These are phyloP conservation scores for Babesia ovata DNA, from an alignment of 169 alveolate genomes.

Conservation along the genomic window DNA sequence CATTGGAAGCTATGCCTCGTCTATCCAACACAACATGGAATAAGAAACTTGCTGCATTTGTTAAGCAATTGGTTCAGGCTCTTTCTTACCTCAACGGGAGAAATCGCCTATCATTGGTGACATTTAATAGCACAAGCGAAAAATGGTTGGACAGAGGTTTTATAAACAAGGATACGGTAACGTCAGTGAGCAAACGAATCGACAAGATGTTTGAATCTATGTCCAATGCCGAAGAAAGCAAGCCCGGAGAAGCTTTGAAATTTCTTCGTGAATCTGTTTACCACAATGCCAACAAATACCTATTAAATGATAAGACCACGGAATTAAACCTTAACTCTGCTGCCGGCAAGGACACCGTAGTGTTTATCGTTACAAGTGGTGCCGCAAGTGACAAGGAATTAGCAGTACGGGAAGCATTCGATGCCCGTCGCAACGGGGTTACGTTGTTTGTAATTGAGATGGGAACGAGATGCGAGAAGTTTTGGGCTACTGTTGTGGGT, in stretches of 20 bases:
- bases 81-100: constrained; percentile 8
- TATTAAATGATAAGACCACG: constrained; percentile 7
- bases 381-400: constrained; percentile 18
- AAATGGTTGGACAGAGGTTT: background rate
- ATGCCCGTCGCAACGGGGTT: constrained; percentile 53
- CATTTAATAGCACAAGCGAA: constrained; percentile 4
- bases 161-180: background rate
- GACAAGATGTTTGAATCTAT: constrained; percentile 35
- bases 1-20: constrained; percentile 35
- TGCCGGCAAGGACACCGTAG: constrained; percentile 50
- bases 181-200: background rate
- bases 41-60: constrained; percentile 18
- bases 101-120: constrained; percentile 35
- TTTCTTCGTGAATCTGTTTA: constrained; percentile 27
- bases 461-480: constrained; percentile 12
- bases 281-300: constrained; percentile 15
- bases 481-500: constrained; percentile 55
- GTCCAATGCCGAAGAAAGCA: background rate
- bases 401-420: constrained; percentile 42
- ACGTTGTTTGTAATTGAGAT: constrained; percentile 42
- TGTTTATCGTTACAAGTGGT: constrained; percentile 50
- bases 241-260: constrained; percentile 54
- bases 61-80: constrained; percentile 8
- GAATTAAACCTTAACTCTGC: constrained; percentile 15
- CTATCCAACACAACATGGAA: constrained; percentile 31